phyloP scores from a whole-genome alignment of 176 grass and related monocot genomes.

The Saccharum officinarum region DNA sequence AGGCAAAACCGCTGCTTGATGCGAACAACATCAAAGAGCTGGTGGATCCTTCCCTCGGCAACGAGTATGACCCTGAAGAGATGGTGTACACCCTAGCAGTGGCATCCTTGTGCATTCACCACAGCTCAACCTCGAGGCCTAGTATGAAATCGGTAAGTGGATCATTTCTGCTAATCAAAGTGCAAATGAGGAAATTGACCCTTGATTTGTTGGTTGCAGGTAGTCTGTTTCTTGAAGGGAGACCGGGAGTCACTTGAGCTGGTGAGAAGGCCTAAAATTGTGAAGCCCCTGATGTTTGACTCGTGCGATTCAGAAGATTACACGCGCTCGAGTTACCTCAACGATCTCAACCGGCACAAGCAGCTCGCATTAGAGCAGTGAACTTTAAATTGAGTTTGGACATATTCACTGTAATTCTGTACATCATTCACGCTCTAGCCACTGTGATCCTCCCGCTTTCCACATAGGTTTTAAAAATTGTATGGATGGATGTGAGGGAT shows the following conservation, averaged over 20 bases:
- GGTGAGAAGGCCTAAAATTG: conserved; percentile 47
- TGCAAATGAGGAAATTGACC: conserved; percentile 23
- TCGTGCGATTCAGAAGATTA: conserved; percentile 85
- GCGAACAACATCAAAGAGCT: conserved; percentile 78
- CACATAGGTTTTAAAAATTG: conserved; percentile 33
- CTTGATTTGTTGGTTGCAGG: conserved; percentile 41
- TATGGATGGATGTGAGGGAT: conserved; percentile 54
- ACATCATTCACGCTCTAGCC: conserved; percentile 35
- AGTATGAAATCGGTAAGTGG: conserved; percentile 69
- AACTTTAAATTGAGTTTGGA: conserved; percentile 4
- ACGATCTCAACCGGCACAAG: conserved; percentile 90
- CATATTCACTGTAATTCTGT: conserved; percentile 43
- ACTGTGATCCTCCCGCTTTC: conserved; percentile 45
- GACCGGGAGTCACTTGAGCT: conserved; percentile 60
- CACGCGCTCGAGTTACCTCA: conserved; percentile 78
- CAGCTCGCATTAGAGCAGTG: conserved; percentile 94
- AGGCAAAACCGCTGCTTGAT: conserved; percentile 94
- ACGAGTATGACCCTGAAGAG: conserved; percentile 67
- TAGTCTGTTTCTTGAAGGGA: conserved; percentile 68
- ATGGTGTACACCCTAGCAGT: conserved; percentile 56
- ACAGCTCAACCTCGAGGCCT: conserved; percentile 70
- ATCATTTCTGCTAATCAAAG: background rate
- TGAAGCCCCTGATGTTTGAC: conserved; percentile 63
- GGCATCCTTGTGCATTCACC: conserved; percentile 97
- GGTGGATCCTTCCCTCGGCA: conserved; percentile 66